Evolutionary conservation across 106 monocot species (phyloP).

Genomic region (Cymbidium sinense): DNA sequence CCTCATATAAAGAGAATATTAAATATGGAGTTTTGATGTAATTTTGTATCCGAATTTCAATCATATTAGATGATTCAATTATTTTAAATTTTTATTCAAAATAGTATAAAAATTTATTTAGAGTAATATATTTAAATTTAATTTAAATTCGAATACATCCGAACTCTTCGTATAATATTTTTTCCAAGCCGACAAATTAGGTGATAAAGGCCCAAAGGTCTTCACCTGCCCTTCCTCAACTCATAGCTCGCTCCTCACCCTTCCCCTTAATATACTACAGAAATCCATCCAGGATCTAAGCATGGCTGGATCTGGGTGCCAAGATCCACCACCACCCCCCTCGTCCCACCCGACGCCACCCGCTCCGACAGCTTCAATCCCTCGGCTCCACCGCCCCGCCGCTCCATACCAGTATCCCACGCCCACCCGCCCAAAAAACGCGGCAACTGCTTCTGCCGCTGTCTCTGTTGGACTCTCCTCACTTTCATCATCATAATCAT

Average conservation of each 20-base stretch:
- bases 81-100: too few species aligned
- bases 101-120: too few species aligned
- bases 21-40: too few species aligned
- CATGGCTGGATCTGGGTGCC: constrained; percentile 23
- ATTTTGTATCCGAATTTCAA: too few species aligned
- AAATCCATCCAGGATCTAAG: not conserved
- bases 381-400: not conserved
- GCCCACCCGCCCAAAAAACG: constrained; percentile 8
- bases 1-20: too few species aligned
- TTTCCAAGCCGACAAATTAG: not conserved
- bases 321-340: constrained; percentile 35
- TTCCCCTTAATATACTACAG: not conserved
- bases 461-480: constrained; percentile 70
- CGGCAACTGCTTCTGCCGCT: constrained; percentile 36
- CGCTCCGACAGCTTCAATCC: constrained; percentile 9
- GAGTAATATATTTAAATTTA: too few species aligned
- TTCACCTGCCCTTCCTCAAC: not conserved
- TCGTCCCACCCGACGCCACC: not conserved
- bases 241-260: not conserved
- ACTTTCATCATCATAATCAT: constrained; percentile 40
- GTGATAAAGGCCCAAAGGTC: not conserved
- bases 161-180: too few species aligned
- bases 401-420: constrained; percentile 19
- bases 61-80: too few species aligned
- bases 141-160: too few species aligned